These are phyloP conservation scores for Iberis pinnata DNA, from an alignment of 345 rosid species.

Conservation along the genomic window DNA sequence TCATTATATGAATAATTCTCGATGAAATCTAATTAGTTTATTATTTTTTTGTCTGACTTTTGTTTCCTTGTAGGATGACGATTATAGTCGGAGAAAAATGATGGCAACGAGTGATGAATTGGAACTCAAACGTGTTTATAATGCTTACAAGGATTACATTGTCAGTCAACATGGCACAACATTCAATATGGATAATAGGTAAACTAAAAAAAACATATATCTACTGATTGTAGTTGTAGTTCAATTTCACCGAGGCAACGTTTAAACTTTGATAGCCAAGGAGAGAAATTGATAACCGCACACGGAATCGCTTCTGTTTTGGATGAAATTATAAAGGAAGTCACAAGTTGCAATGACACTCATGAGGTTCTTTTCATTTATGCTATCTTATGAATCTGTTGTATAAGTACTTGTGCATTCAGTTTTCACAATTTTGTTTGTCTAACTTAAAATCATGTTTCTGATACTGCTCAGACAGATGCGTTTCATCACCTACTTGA, in stretches of 20 bases:
- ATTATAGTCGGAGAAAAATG: constrained; percentile 36
- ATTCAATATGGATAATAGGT: constrained; percentile 50
- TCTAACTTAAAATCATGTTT: too few relatives aligned
- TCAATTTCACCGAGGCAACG: constrained; percentile 7
- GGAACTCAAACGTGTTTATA: constrained; percentile 75
- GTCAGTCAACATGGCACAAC: constrained; percentile 42
- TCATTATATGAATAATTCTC: background rate
- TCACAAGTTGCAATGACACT: constrained; percentile 48
- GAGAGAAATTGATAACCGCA: constrained; percentile 55
- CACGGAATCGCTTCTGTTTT: constrained; percentile 61
- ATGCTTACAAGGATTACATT: constrained; percentile 50
- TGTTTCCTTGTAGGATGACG: constrained; percentile 53
- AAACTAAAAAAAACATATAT: too few relatives aligned
- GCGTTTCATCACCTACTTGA: too few relatives aligned
- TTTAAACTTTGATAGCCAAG: constrained; percentile 30
- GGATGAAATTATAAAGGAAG: constrained; percentile 57
- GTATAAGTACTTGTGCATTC: too few relatives aligned
- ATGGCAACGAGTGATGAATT: constrained; percentile 54
- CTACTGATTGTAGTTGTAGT: background rate
- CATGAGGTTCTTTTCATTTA: constrained; percentile 63
- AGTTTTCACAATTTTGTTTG: too few relatives aligned
- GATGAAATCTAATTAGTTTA: too few relatives aligned
- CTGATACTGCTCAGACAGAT: too few relatives aligned
- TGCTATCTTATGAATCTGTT: too few relatives aligned
- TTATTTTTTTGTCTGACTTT: background rate